A percentile compares a stretch with the other conserved stretches of the same genome.
These are phyloP conservation scores for Colletotrichum kahawae DNA, from an alignment of 2,329 filamentous ascomycete species.

Conservation along the genomic window DNA sequence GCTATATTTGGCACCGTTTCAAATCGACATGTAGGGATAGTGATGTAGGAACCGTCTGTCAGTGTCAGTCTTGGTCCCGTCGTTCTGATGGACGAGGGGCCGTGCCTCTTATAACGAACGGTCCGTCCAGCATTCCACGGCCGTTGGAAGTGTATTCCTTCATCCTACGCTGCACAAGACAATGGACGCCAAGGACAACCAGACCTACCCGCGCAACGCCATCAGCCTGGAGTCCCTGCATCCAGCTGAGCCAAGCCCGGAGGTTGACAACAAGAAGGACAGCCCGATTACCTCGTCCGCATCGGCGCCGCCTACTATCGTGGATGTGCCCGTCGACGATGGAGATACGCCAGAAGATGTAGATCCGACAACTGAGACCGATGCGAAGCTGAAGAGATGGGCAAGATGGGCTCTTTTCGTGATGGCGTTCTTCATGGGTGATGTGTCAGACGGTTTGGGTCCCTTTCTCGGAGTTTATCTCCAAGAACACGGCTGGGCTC, in stretches of 20 bases:
- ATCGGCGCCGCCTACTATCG: not conserved
- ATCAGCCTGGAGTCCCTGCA: constrained; percentile 5
- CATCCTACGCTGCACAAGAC: not conserved
- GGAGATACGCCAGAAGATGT: not conserved
- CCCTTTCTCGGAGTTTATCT: constrained; percentile 15
- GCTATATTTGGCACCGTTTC: not conserved
- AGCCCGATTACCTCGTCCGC: not conserved
- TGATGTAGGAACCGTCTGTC: not conserved
- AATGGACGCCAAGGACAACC: constrained; percentile 5
- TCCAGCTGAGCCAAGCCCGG: not conserved
- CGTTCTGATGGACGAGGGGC: not conserved
- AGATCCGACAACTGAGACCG: not conserved
- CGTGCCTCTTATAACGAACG: not conserved
- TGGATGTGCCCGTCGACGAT: not conserved
- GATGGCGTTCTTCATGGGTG: constrained; percentile 15
- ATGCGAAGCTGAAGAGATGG: not conserved
- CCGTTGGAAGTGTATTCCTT: not conserved
- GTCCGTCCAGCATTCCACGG: not conserved
- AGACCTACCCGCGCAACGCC: not conserved
- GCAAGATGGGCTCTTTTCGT: constrained; percentile 9
- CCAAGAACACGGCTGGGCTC: constrained; percentile 10
- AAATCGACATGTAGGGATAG: not conserved
- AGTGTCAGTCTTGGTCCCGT: not conserved
- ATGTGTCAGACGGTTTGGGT: constrained; percentile 6
- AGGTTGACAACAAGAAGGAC: not conserved